Conservation (phyloP, 768 basidiomycete genomes). For the Collybia sp. region DNA sequence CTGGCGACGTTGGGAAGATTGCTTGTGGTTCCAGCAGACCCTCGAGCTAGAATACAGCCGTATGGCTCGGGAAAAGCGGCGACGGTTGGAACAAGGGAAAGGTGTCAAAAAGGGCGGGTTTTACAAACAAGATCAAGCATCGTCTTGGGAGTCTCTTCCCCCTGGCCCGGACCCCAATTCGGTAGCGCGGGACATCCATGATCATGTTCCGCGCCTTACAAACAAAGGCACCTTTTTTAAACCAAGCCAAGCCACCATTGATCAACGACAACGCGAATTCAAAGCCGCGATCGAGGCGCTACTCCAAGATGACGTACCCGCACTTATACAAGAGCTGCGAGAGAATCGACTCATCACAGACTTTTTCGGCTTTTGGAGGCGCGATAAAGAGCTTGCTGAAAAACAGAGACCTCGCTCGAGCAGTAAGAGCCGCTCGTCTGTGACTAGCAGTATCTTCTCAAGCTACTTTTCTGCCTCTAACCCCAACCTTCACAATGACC, state of each 20-base stretch:
- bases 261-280: constrained; percentile 61
- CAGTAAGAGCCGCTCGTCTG: constrained; percentile 32
- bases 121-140: constrained; percentile 65
- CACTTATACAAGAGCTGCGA: constrained; percentile 62
- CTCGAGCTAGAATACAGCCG: constrained; percentile 63
- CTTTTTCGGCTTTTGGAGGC: constrained; percentile 77
- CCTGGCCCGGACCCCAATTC: constrained; percentile 78
- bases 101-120: constrained; percentile 73
- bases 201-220: constrained; percentile 59
- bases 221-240: constrained; percentile 74
- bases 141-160: constrained; percentile 83
- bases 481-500: constrained; percentile 13
- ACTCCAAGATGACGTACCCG: constrained; percentile 57
- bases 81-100: constrained; percentile 64
- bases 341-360: constrained; percentile 54
- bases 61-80: constrained; percentile 63
- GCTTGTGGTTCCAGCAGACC: constrained; percentile 67
- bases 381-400: constrained; percentile 59
- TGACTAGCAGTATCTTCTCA: constrained; percentile 53
- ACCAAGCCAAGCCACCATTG: constrained; percentile 59
- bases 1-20: constrained; percentile 83
- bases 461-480: constrained; percentile 51
- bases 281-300: constrained; percentile 52
- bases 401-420: constrained; percentile 20
- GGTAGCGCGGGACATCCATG: constrained; percentile 65